Evolutionary conservation across 2,329 filamentous ascomycete genomes (phyloP).

Genomic region (Alternaria gansuensis): DNA sequence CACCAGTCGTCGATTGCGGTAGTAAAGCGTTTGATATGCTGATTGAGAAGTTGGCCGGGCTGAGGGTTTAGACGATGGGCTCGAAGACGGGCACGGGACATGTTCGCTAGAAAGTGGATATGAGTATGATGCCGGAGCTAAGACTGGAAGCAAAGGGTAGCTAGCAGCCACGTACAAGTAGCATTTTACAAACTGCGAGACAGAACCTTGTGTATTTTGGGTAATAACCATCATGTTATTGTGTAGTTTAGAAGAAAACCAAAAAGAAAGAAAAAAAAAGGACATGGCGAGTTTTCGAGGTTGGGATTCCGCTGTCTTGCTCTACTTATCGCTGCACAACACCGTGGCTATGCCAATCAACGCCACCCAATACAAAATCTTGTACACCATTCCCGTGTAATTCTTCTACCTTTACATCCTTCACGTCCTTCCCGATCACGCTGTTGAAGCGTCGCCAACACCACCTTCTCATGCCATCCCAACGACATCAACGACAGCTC

Average conservation of each 20-base stretch:
- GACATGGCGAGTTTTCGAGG: background rate
- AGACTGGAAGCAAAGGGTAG: background rate
- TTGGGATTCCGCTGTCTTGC: background rate
- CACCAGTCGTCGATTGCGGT: constrained; percentile 14
- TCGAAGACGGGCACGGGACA: background rate
- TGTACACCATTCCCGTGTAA: background rate
- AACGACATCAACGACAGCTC: background rate
- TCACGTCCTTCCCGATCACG: background rate
- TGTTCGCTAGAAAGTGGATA: background rate
- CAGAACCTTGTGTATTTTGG: background rate
- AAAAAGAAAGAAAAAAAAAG: background rate
- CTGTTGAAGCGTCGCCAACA: constrained; percentile 1
- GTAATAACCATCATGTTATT: background rate
- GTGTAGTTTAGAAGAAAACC: background rate
- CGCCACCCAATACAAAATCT: constrained; percentile 7
- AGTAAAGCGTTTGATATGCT: constrained; percentile 21
- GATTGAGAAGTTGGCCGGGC: constrained; percentile 17
- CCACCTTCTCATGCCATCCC: too few relatives aligned
- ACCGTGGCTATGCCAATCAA: constrained; percentile 6
- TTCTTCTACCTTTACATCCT: background rate
- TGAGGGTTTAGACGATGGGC: constrained; percentile 4
- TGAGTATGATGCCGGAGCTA: background rate
- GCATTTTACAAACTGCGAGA: background rate
- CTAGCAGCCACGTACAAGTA: background rate
- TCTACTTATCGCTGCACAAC: constrained; percentile 4